A percentile compares a stretch with the other conserved stretches of the same genome.
These are phyloP conservation scores for Straminergon stramineum DNA, from an alignment of 225 moss, liverwort and hornwort species.

Conservation along the genomic window DNA sequence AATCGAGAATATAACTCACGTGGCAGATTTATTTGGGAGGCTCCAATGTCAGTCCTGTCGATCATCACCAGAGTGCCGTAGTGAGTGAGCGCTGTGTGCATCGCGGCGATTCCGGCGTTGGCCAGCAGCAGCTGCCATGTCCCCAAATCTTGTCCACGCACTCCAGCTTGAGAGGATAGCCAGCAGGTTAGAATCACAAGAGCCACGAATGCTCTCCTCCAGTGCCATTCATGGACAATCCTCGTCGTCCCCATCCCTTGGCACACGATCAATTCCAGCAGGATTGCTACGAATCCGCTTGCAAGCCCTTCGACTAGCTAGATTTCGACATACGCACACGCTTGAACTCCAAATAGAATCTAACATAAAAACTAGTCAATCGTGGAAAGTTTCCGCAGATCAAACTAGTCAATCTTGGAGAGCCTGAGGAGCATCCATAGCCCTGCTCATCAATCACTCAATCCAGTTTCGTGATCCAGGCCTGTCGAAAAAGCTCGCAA, in stretches of 20 bases:
- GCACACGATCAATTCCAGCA: neutral
- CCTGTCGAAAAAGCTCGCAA: neutral
- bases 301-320: neutral
- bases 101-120: conserved; percentile 45
- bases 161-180: neutral
- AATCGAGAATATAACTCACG: neutral
- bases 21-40: conserved; percentile 31
- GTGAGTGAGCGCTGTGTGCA: conserved; percentile 45
- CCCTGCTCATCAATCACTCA: neutral
- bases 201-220: neutral
- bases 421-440: neutral
- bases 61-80: conserved; percentile 37
- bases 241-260: neutral
- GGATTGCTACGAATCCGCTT: neutral
- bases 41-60: conserved; percentile 44
- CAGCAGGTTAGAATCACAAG: neutral
- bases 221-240: neutral
- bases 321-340: neutral
- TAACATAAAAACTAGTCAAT: neutral
- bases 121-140: conserved; percentile 33
- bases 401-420: neutral
- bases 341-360: neutral
- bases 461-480: neutral
- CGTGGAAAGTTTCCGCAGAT: neutral
- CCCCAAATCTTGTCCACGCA: conserved; percentile 26